These are phyloP conservation scores for Amanita molliuscula DNA, from an alignment of 768 basidiomycete genomes.

Conservation along the genomic window DNA sequence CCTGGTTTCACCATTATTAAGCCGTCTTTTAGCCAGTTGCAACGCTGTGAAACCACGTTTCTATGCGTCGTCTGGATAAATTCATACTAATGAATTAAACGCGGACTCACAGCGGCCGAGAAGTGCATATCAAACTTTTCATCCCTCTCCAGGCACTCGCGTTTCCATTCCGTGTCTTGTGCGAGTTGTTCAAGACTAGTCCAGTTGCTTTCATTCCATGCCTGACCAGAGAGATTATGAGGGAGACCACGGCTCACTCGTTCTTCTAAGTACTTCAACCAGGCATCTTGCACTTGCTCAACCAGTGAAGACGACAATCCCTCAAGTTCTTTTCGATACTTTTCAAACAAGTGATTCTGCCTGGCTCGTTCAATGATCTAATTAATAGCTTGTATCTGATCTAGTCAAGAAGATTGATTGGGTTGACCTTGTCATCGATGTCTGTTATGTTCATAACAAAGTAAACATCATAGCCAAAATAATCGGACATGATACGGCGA, in stretches of 20 bases:
- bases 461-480: conserved; percentile 95
- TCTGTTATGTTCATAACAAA: conserved; percentile 99
- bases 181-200: conserved; percentile 36
- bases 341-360: conserved; percentile 62
- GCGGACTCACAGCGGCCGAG: conserved; percentile 54
- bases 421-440: conserved; percentile 91
- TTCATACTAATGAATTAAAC: conserved; percentile 5
- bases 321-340: conserved; percentile 43
- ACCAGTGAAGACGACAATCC: conserved; percentile 51
- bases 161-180: conserved; percentile 53
- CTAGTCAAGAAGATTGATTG: conserved; percentile 11
- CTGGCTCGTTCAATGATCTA: conserved; percentile 93
- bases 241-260: conserved; percentile 60
- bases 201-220: conserved; percentile 52
- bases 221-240: conserved; percentile 30
- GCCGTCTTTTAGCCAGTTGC: conserved; percentile 30
- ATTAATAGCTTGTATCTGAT: neutral
- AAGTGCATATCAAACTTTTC: conserved; percentile 94
- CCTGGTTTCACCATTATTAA: conserved; percentile 30
- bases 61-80: conserved; percentile 22
- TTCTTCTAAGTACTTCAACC: conserved; percentile 51
- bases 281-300: conserved; percentile 45
- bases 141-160: conserved; percentile 62
- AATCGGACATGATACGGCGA: conserved; percentile 84
- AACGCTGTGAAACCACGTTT: conserved; percentile 43